Evolutionary conservation across 2,329 filamentous ascomycete species (phyloP), one percentile per base, ranked within the genome.

Genomic region (Epichloe gansuensis): DNA sequence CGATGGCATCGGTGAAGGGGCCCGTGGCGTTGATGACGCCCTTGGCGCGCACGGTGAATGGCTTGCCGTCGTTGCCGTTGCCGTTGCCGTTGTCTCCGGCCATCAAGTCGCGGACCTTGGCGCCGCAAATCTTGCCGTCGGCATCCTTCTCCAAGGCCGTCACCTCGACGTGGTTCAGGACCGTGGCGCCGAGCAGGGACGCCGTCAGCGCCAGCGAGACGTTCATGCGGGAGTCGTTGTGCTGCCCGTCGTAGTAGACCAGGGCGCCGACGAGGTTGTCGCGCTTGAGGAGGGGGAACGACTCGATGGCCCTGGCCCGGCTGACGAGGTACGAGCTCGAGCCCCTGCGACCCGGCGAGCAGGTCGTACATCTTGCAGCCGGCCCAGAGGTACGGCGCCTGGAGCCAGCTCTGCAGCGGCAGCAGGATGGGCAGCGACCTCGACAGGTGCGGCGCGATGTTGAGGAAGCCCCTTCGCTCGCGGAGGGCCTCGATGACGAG

Each of bases 171-270:
- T 93, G 85, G 70, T 89, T 91, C 55, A 90, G 81, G 25, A 91
- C 77, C 13, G 86, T 91, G 46, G 83, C 83, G 53, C 88, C 88
- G 64, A 91, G 91, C 38, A 91, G 75, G 8, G 85, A 82, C 51
- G 87, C 86, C 7, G 87, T 91, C 74, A 89, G 82, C 23, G 85
- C 87, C 48, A 93, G 76, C 9, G 86, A 88, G 46, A 91, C 83
- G 66, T 91, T 91, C 86, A 91, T 93, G 56, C 87, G 82, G 28
- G 87, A 89, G 65, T 93, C 87, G 64, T 93, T 91, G 73, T 91
- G 88, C 53, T 87, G 86, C 57, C 87, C 87, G 70, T 93, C 85
- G 65, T 91, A 91, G 75, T 93, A 93, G 39, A 91, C 86, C 62
- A 91, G 72, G 37, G 87, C 87, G 58, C 88, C 87, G 51, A 89